Conservation (phyloP, 1,284 basidiomycete genomes). For the Meripilus lineatus region DNA sequence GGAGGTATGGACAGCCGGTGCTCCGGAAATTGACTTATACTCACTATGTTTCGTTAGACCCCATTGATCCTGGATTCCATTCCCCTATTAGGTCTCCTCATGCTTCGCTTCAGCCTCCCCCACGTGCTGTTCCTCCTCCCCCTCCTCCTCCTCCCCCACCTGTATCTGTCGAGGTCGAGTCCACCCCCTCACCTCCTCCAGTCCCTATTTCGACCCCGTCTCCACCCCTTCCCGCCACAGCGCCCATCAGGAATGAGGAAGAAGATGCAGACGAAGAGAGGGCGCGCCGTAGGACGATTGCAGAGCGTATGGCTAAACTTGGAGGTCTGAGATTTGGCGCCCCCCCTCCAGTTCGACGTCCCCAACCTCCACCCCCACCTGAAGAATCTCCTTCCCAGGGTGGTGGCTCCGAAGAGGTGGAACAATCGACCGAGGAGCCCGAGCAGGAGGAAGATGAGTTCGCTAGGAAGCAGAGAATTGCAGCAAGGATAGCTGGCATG, state of each 20-base stretch:
- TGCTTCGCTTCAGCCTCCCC: constrained; percentile 2
- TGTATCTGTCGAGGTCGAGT: no score
- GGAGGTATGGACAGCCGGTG: constrained; percentile 40
- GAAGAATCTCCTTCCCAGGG: constrained; percentile 28
- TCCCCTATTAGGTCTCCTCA: constrained; percentile 26
- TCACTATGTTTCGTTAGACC: constrained; percentile 36
- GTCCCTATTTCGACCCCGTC: constrained; percentile 7
- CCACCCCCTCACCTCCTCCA: background rate
- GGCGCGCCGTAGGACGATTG: constrained; percentile 55
- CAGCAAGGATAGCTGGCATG: constrained; percentile 64
- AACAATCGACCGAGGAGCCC: constrained; percentile 19
- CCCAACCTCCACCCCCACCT: constrained; percentile 29
- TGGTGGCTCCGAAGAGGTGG: constrained; percentile 17
- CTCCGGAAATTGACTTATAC: constrained; percentile 11
- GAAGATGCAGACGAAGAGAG: constrained; percentile 44
- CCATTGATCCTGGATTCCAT: constrained; percentile 60
- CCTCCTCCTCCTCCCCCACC: constrained; percentile 3
- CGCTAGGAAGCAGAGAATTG: constrained; percentile 64
- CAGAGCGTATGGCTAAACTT: constrained; percentile 75
- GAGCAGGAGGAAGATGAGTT: constrained; percentile 59
- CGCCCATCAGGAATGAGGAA: constrained; percentile 20
- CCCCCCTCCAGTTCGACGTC: constrained; percentile 35
- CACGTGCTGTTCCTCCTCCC: constrained; percentile 1
- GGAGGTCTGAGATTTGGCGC: constrained; percentile 70
- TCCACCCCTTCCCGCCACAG: constrained; percentile 10